Evolutionary conservation across 2,329 filamentous ascomycete species (phyloP).

Genomic region (Ascochyta clinopodiicola): DNA sequence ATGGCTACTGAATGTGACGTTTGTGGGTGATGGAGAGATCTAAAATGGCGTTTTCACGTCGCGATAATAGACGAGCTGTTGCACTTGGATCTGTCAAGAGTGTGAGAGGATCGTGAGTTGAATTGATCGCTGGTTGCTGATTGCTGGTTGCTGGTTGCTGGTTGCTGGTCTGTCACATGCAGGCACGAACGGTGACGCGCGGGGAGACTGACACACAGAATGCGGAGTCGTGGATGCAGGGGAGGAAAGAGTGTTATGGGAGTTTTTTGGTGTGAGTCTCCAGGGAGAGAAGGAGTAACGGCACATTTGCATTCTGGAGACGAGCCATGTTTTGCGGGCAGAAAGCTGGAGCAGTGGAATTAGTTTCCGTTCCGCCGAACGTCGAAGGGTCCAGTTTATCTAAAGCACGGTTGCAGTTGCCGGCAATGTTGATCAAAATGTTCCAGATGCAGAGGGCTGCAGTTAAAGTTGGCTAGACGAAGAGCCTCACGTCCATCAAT

Average conservation of each 20-base stretch:
- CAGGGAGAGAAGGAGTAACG: constrained; percentile 13
- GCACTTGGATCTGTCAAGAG: neutral
- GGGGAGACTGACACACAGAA: constrained; percentile 12
- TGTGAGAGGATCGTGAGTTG: neutral
- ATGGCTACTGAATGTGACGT: constrained; percentile 25
- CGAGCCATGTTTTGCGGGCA: constrained; percentile 25
- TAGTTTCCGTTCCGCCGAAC: constrained; percentile 15
- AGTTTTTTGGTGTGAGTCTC: neutral
- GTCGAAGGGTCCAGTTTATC: constrained; percentile 12
- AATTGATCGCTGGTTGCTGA: neutral
- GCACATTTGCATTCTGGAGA: constrained; percentile 10
- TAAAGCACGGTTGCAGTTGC: constrained; percentile 9
- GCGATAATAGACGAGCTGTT: neutral
- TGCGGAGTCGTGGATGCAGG: constrained; percentile 11
- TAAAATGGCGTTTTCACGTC: neutral
- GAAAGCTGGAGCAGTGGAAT: constrained; percentile 28
- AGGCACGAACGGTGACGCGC: constrained; percentile 26
- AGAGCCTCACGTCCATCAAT: constrained; percentile 16
- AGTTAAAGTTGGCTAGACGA: constrained; percentile 10
- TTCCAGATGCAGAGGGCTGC: constrained; percentile 13
- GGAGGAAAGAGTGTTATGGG: neutral
- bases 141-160: neutral
- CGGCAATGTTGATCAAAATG: constrained; percentile 13
- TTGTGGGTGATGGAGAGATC: neutral
- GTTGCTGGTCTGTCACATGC: constrained; percentile 36